These are phyloP conservation scores for Gnomoniopsis smithogilvyi DNA, from an alignment of 2,329 filamentous ascomycete genomes.

Conservation along the genomic window DNA sequence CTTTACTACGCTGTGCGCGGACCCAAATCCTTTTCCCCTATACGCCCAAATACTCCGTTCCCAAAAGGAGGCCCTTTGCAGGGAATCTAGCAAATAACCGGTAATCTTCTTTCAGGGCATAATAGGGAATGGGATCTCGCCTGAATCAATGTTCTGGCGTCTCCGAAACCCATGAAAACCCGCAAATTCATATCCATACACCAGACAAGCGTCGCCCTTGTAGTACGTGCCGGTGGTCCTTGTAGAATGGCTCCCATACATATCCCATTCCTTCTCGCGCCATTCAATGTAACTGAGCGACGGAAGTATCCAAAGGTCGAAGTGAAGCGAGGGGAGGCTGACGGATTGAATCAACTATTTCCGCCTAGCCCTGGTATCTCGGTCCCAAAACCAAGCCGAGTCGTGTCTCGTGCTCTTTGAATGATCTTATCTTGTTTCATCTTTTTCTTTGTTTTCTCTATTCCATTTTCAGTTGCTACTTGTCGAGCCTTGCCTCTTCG, in stretches of 20 bases:
- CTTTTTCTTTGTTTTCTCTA: background rate
- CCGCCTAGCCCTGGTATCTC: slow-evolving; percentile 16
- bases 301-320: background rate
- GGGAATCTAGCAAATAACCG: background rate
- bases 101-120: background rate
- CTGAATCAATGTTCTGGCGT: background rate
- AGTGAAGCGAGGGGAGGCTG: slow-evolving; percentile 12
- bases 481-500: slow-evolving; percentile 48
- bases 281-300: background rate
- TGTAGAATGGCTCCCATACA: background rate
- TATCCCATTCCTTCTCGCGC: background rate
- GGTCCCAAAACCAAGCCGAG: slow-evolving; percentile 7
- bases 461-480: slow-evolving; percentile 22
- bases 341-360: slow-evolving; percentile 4
- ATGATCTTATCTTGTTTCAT: background rate
- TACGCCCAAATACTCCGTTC: background rate
- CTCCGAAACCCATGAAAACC: background rate
- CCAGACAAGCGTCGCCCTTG: background rate
- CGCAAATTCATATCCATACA: background rate
- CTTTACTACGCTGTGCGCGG: background rate
- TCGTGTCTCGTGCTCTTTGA: slow-evolving; percentile 3
- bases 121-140: background rate
- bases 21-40: background rate
- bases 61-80: background rate
- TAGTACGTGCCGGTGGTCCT: background rate